A percentile compares a stretch with the other conserved stretches of the same genome.
phyloP scores from a whole-genome alignment of 768 basidiomycete genomes.

The Tylopilus felleus region DNA sequence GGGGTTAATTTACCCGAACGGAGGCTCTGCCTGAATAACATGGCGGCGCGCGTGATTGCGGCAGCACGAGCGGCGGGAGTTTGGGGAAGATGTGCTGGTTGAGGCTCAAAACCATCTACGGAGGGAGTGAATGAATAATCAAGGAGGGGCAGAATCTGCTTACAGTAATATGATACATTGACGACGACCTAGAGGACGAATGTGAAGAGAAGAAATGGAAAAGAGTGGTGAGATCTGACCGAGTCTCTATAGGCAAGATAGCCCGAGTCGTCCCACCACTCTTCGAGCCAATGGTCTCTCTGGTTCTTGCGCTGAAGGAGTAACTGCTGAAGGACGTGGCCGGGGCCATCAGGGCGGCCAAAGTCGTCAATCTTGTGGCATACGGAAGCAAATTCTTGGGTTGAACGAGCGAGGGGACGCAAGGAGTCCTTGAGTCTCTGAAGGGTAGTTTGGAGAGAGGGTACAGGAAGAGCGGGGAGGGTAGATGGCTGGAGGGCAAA shows the following conservation, averaged over 20 bases:
- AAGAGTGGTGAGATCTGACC: slow-evolving; percentile 37
- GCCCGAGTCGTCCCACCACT: slow-evolving; percentile 89
- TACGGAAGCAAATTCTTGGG: slow-evolving; percentile 52
- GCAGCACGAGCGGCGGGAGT: slow-evolving; percentile 67
- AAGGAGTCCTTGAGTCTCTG: slow-evolving; percentile 66
- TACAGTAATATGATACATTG: slow-evolving; percentile 95
- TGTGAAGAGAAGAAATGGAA: slow-evolving; percentile 1
- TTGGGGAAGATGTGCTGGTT: slow-evolving; percentile 58
- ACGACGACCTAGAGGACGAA: slow-evolving; percentile 59
- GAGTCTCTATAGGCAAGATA: slow-evolving; percentile 88
- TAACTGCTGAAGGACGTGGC: slow-evolving; percentile 58
- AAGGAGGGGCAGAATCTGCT: slow-evolving; percentile 16
- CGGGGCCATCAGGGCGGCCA: slow-evolving; percentile 38
- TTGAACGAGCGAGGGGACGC: slow-evolving; percentile 66
- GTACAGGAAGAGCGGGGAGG: slow-evolving; percentile 75
- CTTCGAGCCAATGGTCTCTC: slow-evolving; percentile 79
- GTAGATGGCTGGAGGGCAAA: slow-evolving; percentile 56
- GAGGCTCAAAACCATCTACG: slow-evolving; percentile 73
- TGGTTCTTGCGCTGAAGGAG: slow-evolving; percentile 54
- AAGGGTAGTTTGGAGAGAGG: slow-evolving; percentile 62
- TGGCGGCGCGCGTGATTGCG: slow-evolving; percentile 60
- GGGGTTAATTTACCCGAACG: slow-evolving; percentile 63
- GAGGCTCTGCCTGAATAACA: slow-evolving; percentile 69
- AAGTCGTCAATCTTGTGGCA: slow-evolving; percentile 69
- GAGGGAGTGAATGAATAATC: slow-evolving; percentile 5